These are phyloP conservation scores for Trichomonas vaginalis DNA, from an alignment of 208 protist genomes.

Conservation along the genomic window DNA sequence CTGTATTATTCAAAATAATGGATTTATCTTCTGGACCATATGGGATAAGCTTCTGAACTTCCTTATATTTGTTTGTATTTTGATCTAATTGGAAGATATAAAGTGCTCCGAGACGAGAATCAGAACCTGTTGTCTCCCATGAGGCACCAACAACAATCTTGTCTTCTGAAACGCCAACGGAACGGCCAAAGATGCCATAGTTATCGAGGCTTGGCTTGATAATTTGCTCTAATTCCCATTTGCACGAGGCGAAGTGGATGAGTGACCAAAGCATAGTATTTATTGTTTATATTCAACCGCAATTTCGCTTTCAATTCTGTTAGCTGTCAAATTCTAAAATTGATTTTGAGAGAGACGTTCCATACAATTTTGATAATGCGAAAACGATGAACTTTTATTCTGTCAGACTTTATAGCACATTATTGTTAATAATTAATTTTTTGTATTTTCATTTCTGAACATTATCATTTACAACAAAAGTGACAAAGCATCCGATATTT, in stretches of 20 bases:
- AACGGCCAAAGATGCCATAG: not conserved
- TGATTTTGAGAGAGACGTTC: too few species aligned
- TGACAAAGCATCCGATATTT: too few species aligned
- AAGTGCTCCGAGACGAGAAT: not conserved
- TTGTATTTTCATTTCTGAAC: too few species aligned
- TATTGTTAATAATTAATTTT: too few species aligned
- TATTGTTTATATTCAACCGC: not conserved
- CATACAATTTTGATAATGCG: too few species aligned
- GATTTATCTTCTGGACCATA: not conserved
- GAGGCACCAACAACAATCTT: not conserved
- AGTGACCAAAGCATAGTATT: not conserved
- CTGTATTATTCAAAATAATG: not conserved
- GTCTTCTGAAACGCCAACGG: not conserved
- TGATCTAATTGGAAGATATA: not conserved
- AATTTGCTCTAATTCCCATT: not conserved
- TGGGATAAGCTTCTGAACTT: not conserved
- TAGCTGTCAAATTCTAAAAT: too few species aligned
- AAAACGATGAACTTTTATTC: too few species aligned
- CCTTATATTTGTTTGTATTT: not conserved
- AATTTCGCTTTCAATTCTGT: too few species aligned
- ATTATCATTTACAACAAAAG: too few species aligned
- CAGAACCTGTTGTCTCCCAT: not conserved
- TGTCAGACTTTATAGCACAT: too few species aligned
- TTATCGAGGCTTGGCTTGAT: not conserved
- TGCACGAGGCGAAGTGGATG: not conserved